Evolutionary conservation across 768 basidiomycete species (phyloP).

Genomic region (Mrakia gelida): DNA sequence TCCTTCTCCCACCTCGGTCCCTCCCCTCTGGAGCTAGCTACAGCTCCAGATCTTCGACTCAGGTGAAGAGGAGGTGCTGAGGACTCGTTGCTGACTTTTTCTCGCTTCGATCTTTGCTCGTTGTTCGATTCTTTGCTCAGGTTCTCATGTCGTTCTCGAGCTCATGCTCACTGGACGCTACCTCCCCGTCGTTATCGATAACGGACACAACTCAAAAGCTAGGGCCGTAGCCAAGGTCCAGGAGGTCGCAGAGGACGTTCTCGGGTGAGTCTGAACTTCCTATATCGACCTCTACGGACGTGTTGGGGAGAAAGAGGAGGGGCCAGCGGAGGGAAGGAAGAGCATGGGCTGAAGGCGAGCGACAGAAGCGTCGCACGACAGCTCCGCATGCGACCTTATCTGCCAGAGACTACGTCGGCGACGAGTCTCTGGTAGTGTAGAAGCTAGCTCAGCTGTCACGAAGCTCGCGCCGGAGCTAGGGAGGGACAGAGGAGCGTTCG

Average conservation of each 20-base stretch:
- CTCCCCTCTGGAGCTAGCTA: neutral
- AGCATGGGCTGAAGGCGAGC: neutral
- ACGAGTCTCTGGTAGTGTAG: neutral
- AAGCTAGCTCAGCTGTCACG: too few relatives aligned
- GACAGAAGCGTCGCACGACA: neutral
- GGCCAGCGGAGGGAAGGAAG: neutral
- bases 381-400: neutral
- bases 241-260: constrained; percentile 68
- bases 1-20: neutral
- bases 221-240: constrained; percentile 69
- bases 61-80: neutral
- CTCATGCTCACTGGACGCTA: constrained; percentile 81
- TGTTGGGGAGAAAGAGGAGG: neutral
- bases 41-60: neutral
- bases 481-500: neutral
- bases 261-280: constrained; percentile 45
- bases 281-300: neutral
- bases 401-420: neutral
- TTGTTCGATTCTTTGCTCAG: constrained; percentile 46
- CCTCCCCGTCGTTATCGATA: constrained; percentile 92
- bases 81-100: neutral
- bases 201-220: constrained; percentile 85
- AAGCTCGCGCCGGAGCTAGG: neutral
- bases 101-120: neutral
- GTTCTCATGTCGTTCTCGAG: constrained; percentile 86